Evolutionary conservation across 2,329 filamentous ascomycete genomes (phyloP), one percentile per base, ranked within the genome.

Genomic region (Scedosporium aurantiacum): DNA sequence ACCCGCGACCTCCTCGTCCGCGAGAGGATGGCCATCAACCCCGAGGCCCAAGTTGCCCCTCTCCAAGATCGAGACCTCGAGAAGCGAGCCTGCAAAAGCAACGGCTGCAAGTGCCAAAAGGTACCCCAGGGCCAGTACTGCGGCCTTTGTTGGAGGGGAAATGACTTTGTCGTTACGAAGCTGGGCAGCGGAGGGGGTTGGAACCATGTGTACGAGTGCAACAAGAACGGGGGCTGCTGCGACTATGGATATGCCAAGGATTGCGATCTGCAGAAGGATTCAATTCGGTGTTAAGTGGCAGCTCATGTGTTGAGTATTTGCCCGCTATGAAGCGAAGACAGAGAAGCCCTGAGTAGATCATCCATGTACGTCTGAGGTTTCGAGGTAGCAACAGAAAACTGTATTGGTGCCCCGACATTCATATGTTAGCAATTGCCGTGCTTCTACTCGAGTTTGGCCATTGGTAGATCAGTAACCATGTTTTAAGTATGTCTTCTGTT

Each of bases 171-270:
- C 25, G 52, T 60, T 12, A 18, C 37, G 25, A 41, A 23, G 16
- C 47, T 60, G 4, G 58, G 58, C 1, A 55, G 18, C 16, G 58
- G 58, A 14, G 58, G 58, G 27, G 52, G 16, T 7, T 27, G 25
- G 56, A 63, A 59, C 60, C 60, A 67, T 60, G 64, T 66, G 37
- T 67, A 63, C 43, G 64, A 66, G 62, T 67, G 66, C 62, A 61
- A 63, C 27, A 58, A 58, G 52, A 61, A 37, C 21, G 65, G 66
- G 18, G 61, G 61, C 27, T 67, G 66, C 63, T 67, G 66, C 57
- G 55, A 62, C 41, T 67, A 67, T 45, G 66, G 66, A 2, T 61
- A 60, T n/a, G 64, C 66, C 18, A 59, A 61, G 16, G 65, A 66
- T 60, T 67, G 66, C n/a, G 64, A 57, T 25, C 23, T 54, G 50